Base-by-base conservation (phyloP, 2,329 filamentous ascomycete species). In the Diplodia intermedia region DNA sequence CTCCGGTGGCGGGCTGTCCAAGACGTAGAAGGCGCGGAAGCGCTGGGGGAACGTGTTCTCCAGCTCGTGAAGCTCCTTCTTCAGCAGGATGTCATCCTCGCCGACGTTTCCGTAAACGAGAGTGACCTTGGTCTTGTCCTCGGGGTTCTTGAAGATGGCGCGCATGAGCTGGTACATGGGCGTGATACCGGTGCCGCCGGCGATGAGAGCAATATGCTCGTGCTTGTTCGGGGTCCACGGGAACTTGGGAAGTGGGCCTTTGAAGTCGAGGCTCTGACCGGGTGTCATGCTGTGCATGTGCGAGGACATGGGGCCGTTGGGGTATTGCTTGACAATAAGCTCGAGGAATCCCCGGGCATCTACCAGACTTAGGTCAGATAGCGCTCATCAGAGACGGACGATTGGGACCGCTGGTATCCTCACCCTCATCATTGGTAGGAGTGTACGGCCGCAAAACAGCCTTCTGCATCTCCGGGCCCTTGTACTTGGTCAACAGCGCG, bases 101-200 rank as follows among this genome's bases (percentile, higher is more conserved):
- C 83, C 84, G 69, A 97, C 82, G 83, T 98, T 99, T 73, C 93
- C 95, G 77, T 94, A 97, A 47, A 99, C 87, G 38, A 99, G 89
- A 6, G 94, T 98, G 52, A 99, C 93, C 85, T 97, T 97, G 75
- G 95, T 99, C 88, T 95, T 94, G 84, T 99, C 95, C 53, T 92
- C 88, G 69, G 94, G 93, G 87, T 97, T 97, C 82, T 90, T 92
- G 89, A 98, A 97, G 83, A 99, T 97, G 77, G 90, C 87, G 71
- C 92, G 92, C 72, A 89, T 85, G 55, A 99, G 89, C 85, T 99
- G 95, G 86, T 92, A 98, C 94, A 98, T 97, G 73, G 95, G 95
- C 12, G 95, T 95, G 80, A 99, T 97, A 70, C 95, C 95, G 8
- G 95, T 97, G 72, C 95, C 95, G 75, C 95, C 95, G n/a, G 94